Conservation (phyloP, 2,329 filamentous ascomycete species). For the Aspergillus eucalypticola region DNA sequence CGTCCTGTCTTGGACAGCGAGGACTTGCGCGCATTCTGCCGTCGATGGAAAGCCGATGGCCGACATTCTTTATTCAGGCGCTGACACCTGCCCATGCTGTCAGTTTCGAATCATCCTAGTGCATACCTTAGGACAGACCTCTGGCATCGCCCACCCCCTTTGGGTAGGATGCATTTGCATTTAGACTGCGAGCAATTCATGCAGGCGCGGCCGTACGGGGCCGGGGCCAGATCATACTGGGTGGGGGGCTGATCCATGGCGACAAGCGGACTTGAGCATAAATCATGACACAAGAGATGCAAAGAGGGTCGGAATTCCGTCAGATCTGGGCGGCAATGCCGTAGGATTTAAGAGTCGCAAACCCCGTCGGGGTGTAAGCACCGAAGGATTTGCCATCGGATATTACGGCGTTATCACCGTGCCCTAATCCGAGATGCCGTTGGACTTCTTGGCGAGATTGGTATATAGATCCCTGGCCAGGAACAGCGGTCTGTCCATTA, state of each 20-base stretch:
- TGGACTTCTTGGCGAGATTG: no score
- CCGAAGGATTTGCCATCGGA: background rate
- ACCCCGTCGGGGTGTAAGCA: slow-evolving; percentile 6
- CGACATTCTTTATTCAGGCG: slow-evolving; percentile 47
- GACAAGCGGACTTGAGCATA: background rate
- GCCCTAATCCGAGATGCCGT: background rate
- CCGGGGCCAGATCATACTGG: slow-evolving; percentile 8
- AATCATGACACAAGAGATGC: background rate
- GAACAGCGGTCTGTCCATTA: no score
- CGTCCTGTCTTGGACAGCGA: slow-evolving; percentile 20
- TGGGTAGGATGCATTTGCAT: slow-evolving; percentile 25
- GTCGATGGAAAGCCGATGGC: slow-evolving; percentile 38
- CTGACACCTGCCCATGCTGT: slow-evolving; percentile 36
- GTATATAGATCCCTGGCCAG: no score
- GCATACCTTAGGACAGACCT: slow-evolving; percentile 7
- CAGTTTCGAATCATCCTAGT: background rate
- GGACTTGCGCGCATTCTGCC: slow-evolving; percentile 19
- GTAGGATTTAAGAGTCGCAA: background rate
- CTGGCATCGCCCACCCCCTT: slow-evolving; percentile 7
- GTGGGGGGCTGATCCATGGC: background rate
- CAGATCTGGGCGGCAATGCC: background rate
- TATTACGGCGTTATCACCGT: background rate
- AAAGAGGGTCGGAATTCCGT: background rate
- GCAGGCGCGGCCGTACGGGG: slow-evolving; percentile 21
- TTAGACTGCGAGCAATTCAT: slow-evolving; percentile 27